Evolutionary conservation across 73 alveolate species (phyloP), one percentile per base, ranked within the genome.

Genomic region (Blepharisma stoltei): DNA sequence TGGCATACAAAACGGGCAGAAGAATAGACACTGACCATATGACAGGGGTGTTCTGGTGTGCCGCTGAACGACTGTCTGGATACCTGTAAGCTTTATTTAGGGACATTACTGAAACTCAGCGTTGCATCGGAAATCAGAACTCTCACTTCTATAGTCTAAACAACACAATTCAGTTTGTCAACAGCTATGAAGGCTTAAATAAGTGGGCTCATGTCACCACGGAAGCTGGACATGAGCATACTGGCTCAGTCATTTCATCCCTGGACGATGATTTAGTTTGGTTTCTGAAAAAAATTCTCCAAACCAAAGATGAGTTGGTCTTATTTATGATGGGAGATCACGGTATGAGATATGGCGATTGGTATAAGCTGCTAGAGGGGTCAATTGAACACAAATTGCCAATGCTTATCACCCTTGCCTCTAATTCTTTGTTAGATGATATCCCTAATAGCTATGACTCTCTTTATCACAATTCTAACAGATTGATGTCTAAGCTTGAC

Each of bases 371-470:
- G 20, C 41, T 44, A 25, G 65, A 69, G 2, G 79, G 79, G 25
- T 9, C 79, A 9, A n/a, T 18, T 9, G 79, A 69, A 4, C 67
- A 44, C 27, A 69, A 69, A 46, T 9, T 69, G 1, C 79, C 79
- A 1, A 43, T 43, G 71, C 60, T 69, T 9, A 1, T 69, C 27
- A 23, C 27, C 20, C 14, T 69, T 11, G 60, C 20, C 5, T 18
- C 55, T 46, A 69, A 71, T 9, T 9, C 14, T 11, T n/a, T 69
- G 9, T 69, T 69, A 5, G 3, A 38, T 8, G n/a, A 69, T 14
- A 69, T 69, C 11, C 79, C 79, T 23, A 38, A 38, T 37, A 69
- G 79, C 65, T 69, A 14, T 11, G 79, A 43, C 21, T n/a, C 41
- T 69, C 60, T 69, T 14, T 8, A 25, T 25, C 79, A 69, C 27